Conservation (phyloP, 2,329 filamentous ascomycete genomes). For the Lecanicillium sp. region DNA sequence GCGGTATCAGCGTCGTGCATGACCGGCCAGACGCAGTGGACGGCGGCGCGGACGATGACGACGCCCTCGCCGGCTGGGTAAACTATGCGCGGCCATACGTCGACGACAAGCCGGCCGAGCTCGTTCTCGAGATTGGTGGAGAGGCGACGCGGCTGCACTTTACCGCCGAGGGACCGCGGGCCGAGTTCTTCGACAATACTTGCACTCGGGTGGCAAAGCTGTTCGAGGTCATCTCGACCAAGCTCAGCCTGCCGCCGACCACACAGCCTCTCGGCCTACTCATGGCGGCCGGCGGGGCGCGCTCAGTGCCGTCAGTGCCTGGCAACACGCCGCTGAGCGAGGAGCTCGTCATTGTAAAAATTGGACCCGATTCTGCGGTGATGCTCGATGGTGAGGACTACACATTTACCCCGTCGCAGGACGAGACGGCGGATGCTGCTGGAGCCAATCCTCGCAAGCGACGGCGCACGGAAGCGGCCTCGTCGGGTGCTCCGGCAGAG, state of each 20-base stretch:
- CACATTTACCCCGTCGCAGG: conserved; percentile 25
- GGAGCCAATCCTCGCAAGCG: conserved; percentile 37
- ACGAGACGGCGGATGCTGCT: conserved; percentile 19
- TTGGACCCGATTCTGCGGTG: conserved; percentile 56
- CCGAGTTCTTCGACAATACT: conserved; percentile 67
- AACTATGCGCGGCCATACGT: conserved; percentile 80
- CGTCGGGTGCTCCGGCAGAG: conserved; percentile 16
- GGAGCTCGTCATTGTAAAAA: conserved; percentile 58
- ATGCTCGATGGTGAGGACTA: conserved; percentile 51
- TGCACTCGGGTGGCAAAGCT: conserved; percentile 66
- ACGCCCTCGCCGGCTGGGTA: conserved; percentile 47
- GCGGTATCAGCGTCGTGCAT: conserved; percentile 62
- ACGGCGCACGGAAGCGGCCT: conserved; percentile 31
- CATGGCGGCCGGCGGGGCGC: conserved; percentile 58
- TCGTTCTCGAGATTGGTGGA: conserved; percentile 73
- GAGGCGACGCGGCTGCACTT: conserved; percentile 57
- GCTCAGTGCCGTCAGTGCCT: conserved; percentile 57
- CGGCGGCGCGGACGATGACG: conserved; percentile 17
- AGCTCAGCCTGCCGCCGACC: conserved; percentile 61
- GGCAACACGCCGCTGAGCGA: conserved; percentile 65
- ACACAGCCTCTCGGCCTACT: conserved; percentile 58
- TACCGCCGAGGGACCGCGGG: conserved; percentile 35
- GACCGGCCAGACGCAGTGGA: conserved; percentile 30
- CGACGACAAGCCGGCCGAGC: conserved; percentile 66
- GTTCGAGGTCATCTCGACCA: conserved; percentile 74